Percentiles rank a stretch among this genome's conserved stretches.
Evolutionary conservation across 116 monocot species (phyloP).

Genomic region (Thalassia testudinum): DNA sequence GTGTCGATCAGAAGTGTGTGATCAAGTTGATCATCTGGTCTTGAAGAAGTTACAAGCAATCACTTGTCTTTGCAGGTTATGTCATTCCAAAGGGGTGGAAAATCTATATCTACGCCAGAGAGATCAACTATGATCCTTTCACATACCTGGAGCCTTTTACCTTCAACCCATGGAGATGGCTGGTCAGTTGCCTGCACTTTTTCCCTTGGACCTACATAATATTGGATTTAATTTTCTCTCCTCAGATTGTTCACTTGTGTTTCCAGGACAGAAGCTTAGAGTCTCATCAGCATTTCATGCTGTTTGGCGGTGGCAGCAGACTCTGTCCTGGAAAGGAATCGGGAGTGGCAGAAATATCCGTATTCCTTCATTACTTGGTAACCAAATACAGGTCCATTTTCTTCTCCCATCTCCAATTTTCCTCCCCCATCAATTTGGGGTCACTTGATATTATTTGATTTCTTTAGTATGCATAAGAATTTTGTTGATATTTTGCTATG

Average conservation of each 20-base stretch:
- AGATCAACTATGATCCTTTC: conserved; percentile 62
- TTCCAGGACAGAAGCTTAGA: conserved; percentile 80
- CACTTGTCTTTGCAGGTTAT: conserved; percentile 28
- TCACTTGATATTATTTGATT: too few species aligned
- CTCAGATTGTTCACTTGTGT: conserved; percentile 72
- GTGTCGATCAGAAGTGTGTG: conserved; percentile 69
- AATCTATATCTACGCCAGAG: too few species aligned
- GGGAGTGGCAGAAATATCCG: conserved; percentile 56
- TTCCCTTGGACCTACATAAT: conserved; percentile 52
- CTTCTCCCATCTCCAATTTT: too few species aligned
- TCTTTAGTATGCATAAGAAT: too few species aligned
- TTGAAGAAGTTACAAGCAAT: background rate
- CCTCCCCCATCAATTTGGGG: too few species aligned
- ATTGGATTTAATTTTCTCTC: conserved; percentile 27
- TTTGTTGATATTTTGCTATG: too few species aligned
- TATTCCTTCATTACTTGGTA: conserved; percentile 80
- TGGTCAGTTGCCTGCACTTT: conserved; percentile 54
- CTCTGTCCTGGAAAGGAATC: too few species aligned
- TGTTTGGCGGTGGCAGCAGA: too few species aligned
- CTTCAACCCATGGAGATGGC: too few species aligned
- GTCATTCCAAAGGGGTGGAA: too few species aligned
- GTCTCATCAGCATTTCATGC: too few species aligned
- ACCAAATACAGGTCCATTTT: conserved; percentile 52
- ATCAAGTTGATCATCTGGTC: background rate
- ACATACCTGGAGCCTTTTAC: conserved; percentile 44